Percentiles rank a stretch among this genome's conserved stretches.
phyloP scores from a whole-genome alignment of 108 stramenopile species.

The Craspedostauros australis region DNA sequence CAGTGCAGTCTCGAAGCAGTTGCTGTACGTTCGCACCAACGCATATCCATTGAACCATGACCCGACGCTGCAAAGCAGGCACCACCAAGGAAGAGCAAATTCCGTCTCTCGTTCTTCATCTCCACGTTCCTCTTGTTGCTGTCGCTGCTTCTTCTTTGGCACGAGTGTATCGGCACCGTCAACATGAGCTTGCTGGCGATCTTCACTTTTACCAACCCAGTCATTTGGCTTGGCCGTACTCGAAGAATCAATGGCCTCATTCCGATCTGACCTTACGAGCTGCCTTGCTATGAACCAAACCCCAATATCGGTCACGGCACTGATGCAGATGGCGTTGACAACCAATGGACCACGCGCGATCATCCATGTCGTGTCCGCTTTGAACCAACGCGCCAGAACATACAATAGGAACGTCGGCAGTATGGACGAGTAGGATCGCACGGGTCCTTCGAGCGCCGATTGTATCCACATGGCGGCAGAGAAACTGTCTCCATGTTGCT shows the following conservation, averaged over 20 bases:
- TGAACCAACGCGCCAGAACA: conserved; percentile 17
- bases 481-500: conserved; percentile 5
- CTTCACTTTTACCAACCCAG: conserved; percentile 16
- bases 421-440: conserved; percentile 70
- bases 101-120: neutral
- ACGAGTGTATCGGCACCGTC: conserved; percentile 2
- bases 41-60: conserved; percentile 85
- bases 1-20: conserved; percentile 60
- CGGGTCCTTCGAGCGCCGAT: conserved; percentile 54
- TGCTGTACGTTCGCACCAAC: conserved; percentile 73
- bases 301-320: conserved; percentile 68
- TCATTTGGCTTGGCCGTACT: too few species aligned
- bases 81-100: conserved; percentile 11
- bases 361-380: conserved; percentile 42
- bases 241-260: too few species aligned
- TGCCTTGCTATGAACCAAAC: conserved; percentile 51
- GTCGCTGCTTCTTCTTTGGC: neutral
- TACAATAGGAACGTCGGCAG: conserved; percentile 73
- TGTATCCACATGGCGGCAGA: neutral
- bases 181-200: neutral
- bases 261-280: too few species aligned
- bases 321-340: conserved; percentile 62
- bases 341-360: conserved; percentile 68
- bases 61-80: conserved; percentile 21
- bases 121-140: neutral